Evolutionary conservation across 106 monocot genomes (phyloP).

Genomic region (Platanthera zijinensis): DNA sequence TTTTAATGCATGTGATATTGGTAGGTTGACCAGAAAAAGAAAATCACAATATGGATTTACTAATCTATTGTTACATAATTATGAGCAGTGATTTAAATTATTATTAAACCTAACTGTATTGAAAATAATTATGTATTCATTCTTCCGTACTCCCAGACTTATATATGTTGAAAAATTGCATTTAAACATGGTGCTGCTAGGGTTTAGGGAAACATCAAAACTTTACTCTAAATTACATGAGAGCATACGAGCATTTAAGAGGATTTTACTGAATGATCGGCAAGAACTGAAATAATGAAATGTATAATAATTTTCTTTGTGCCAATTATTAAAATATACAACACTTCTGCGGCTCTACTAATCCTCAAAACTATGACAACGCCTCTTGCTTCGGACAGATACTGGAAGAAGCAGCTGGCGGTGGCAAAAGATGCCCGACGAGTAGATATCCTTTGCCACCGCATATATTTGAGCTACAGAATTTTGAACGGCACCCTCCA

Average conservation of each 20-base stretch:
- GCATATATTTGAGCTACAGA: slow-evolving; percentile 66
- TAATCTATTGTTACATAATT: not conserved
- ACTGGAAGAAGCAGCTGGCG: slow-evolving; percentile 78
- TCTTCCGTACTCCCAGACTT: not conserved
- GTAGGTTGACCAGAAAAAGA: not conserved
- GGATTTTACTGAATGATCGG: not conserved
- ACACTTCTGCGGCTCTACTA: not conserved
- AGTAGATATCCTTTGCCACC: slow-evolving; percentile 77
- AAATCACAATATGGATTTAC: not conserved
- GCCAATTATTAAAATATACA: too few relatives aligned
- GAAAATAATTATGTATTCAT: not conserved
- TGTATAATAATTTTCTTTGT: too few relatives aligned
- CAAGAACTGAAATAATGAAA: not conserved
- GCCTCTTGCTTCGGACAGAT: slow-evolving; percentile 26
- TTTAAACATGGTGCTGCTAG: not conserved
- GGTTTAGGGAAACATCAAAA: not conserved
- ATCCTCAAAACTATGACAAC: not conserved
- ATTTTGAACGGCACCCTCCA: slow-evolving; percentile 62
- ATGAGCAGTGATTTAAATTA: not conserved
- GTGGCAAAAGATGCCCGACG: slow-evolving; percentile 83
- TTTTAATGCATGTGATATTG: not conserved
- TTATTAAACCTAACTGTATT: not conserved
- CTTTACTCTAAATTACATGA: not conserved
- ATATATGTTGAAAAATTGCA: not conserved
- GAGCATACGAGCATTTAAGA: not conserved